Conservation (phyloP, 495 filamentous ascomycete genomes). For the Melanomma pulvis-pyrius region DNA sequence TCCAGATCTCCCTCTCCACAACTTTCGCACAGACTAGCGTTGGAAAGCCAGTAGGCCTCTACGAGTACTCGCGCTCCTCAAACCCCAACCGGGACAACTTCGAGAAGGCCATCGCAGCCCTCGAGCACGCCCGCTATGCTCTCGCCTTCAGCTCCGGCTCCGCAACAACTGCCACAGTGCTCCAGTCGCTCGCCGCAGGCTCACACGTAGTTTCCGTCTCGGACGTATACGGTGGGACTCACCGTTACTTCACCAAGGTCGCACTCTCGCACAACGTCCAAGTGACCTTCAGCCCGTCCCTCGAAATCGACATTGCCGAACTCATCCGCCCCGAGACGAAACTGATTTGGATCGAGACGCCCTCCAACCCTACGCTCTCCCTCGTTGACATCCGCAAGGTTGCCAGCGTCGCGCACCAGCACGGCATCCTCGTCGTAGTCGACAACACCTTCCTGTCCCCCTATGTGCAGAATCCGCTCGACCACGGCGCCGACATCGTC, state of each 20-base stretch:
- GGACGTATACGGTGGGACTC: slow-evolving; percentile 96
- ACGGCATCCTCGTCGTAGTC: slow-evolving; percentile 91
- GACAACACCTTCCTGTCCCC: slow-evolving; percentile 98
- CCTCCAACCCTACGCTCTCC: slow-evolving; percentile 88
- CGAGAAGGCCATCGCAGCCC: slow-evolving; percentile 83
- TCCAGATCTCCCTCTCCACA: slow-evolving; percentile 87
- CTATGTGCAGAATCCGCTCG: slow-evolving; percentile 93
- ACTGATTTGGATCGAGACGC: slow-evolving; percentile 95
- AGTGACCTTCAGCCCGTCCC: slow-evolving; percentile 88
- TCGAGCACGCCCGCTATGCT: slow-evolving; percentile 90
- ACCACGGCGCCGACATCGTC: slow-evolving; percentile 95
- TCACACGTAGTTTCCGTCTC: slow-evolving; percentile 95
- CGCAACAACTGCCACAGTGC: slow-evolving; percentile 86
- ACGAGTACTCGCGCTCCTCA: slow-evolving; percentile 88
- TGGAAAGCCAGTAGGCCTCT: slow-evolving; percentile 79
- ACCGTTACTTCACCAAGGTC: slow-evolving; percentile 98
- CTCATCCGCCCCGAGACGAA: slow-evolving; percentile 90
- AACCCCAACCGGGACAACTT: slow-evolving; percentile 97
- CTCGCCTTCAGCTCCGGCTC: slow-evolving; percentile 95
- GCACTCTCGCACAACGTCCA: slow-evolving; percentile 90
- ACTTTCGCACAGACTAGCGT: slow-evolving; percentile 87
- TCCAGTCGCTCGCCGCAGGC: slow-evolving; percentile 88
- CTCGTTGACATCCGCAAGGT: slow-evolving; percentile 91
- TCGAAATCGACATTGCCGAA: slow-evolving; percentile 81
- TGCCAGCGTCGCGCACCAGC: slow-evolving; percentile 76